Conservation (phyloP, 345 rosid species). For the Ceriops zippeliana region DNA sequence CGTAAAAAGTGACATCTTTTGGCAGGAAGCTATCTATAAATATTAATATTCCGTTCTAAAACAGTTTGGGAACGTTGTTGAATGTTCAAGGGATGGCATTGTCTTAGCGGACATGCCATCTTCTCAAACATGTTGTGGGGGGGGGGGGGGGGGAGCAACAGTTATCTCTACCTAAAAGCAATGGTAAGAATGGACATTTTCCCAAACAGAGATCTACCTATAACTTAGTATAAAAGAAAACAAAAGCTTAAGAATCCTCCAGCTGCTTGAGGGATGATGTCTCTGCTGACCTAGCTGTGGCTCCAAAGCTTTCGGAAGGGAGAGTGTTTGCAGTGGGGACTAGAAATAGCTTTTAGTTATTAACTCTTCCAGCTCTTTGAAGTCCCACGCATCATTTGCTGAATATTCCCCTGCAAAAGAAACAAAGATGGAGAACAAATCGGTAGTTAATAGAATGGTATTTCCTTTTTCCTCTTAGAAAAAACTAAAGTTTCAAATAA, state of each 20-base stretch:
- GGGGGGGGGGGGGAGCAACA: no score
- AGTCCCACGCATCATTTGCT: conserved; percentile 85
- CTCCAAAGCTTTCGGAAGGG: neutral
- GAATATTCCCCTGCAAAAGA: conserved; percentile 61
- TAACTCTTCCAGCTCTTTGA: conserved; percentile 77
- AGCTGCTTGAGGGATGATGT: neutral
- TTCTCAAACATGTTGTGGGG: no score
- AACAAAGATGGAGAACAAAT: neutral
- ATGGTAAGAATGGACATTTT: no score
- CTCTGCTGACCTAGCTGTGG: neutral
- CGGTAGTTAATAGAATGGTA: neutral
- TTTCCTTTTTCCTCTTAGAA: neutral
- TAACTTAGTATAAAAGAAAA: no score
- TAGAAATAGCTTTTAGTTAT: conserved; percentile 66
- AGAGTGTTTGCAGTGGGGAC: neutral
- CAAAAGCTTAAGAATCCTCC: neutral
- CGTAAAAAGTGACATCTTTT: neutral
- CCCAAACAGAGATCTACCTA: no score
- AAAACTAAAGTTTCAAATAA: neutral
- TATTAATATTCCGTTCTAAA: neutral
- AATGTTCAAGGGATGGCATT: no score
- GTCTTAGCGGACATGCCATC: no score
- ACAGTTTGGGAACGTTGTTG: no score
- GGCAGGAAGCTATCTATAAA: neutral
- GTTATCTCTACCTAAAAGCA: no score